A percentile compares a stretch with the other conserved stretches of the same genome.
phyloP scores from a whole-genome alignment of 2,329 filamentous ascomycete species.

The Fonsecaea erecta region DNA sequence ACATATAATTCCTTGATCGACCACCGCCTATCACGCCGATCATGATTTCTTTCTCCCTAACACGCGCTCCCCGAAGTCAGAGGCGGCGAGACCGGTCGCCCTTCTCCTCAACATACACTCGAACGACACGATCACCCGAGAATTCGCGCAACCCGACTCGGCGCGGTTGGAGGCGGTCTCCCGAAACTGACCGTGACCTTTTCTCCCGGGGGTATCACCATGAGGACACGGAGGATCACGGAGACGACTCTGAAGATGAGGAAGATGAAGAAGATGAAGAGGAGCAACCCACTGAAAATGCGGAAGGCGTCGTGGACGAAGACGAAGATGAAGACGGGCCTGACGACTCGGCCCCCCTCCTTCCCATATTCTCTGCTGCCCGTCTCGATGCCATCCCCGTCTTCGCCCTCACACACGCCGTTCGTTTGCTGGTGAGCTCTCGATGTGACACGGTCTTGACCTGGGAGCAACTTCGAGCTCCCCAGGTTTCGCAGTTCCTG shows the following conservation, averaged over 20 bases:
- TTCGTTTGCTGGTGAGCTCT: conserved; percentile 80
- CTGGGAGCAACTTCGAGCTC: conserved; percentile 95
- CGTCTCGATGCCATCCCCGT: conserved; percentile 84
- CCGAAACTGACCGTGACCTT: background rate
- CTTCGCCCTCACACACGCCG: conserved; percentile 87
- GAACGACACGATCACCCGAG: conserved; percentile 29
- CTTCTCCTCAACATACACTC: conserved; percentile 40
- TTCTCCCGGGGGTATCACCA: conserved; percentile 7
- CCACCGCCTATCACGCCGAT: conserved; percentile 1
- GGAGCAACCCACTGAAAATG: conserved; percentile 42
- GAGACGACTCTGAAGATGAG: conserved; percentile 9
- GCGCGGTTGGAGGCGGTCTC: conserved; percentile 8
- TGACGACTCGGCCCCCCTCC: conserved; percentile 56
- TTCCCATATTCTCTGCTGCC: conserved; percentile 80
- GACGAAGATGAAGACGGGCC: conserved; percentile 49
- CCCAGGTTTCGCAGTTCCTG: conserved; percentile 92
- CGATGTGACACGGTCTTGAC: conserved; percentile 89
- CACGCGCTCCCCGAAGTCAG: conserved; percentile 20
- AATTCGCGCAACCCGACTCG: conserved; percentile 27
- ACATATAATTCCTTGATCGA: background rate
- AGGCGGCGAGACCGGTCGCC: conserved; percentile 37
- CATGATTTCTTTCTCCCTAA: conserved; percentile 31
- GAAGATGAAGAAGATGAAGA: conserved; percentile 29
- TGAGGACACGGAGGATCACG: conserved; percentile 19
- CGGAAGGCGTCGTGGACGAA: conserved; percentile 47